Evolutionary conservation across 2,329 filamentous ascomycete species (phyloP), one percentile per base, ranked within the genome.

Genomic region (Arthrobotrys musiformis): DNA sequence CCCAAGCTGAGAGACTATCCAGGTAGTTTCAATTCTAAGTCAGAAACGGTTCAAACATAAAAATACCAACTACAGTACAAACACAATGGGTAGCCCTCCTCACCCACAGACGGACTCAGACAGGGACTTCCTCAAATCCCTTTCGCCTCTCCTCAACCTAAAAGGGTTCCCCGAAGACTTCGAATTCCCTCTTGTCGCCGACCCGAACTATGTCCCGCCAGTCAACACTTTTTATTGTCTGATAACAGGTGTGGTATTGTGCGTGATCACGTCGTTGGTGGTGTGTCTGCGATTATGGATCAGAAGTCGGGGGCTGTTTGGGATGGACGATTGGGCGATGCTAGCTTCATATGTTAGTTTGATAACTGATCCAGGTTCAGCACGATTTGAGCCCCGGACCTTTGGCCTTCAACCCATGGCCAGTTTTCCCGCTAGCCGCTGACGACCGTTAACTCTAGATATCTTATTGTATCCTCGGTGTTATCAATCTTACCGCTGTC

Each of bases 251-350:
- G 30, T 68, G 24, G 28, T 74, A 28, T 60, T 67, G 7, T 40
- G 19, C 3, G 19, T 52, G 7, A 7, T 75, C 17, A 75, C 70
- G 19, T 68, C 19, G 4, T 13, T 19, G 3, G 50, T 68, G 11
- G 70, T 66, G 35, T 40, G 40, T n/a, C 19, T 68, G 30, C 40
- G 70, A 26, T 46, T 75, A 44, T 75, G 62, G 62, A 19, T 75
- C 0, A 40, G 70, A 17, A 62, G 70, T 15, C 42, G 54, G 5
- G 52, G 50, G 6, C 19, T 28, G 2, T 75, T 75, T 40, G 70
- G 70, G 0, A 62, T 44, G 33, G 70, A 75, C 26, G 70, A 75
- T 56, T 75, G 70, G 69, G 61, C 61, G 4, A 74, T 74, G 70
- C 4, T 68, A 19, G 52, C 44, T 19, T 33, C 70, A 9, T 68